Base-by-base conservation (phyloP, 106 monocot genomes). In the Narthecium ossifragum region DNA sequence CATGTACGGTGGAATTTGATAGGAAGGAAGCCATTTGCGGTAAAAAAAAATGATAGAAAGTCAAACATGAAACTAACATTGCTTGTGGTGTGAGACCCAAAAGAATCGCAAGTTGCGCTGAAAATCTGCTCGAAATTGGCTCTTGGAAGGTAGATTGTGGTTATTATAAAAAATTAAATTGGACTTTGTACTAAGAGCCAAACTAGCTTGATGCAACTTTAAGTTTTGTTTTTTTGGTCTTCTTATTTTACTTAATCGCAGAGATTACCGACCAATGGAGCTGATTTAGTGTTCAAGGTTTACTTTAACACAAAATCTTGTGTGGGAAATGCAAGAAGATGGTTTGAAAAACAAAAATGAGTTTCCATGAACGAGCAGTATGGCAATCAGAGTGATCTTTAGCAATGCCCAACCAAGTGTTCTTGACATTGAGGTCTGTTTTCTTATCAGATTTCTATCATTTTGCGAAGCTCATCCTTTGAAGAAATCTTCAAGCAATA, bases 21-120 rank as follows among this genome's bases (percentile, higher is more conserved):
- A n/a, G n/a, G n/a, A n/a, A n/a, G n/a, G n/a, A n/a, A n/a, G n/a
- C n/a, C n/a, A n/a, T n/a, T n/a, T 11, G 5, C 57, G 61, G 61
- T 36, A 81, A 66, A 56, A 89, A 69, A 62, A 85, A 75, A 66
- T 83, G 84, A 17, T 28, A 52, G 0, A 90, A 90, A 65, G 61
- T 69, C 24, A 50, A 55, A 14, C 72, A 70, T 55, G 51, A 47
- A 38, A 69, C 74, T 23, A 68, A 53, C 32, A 30, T 13, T 43
- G n/a, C n/a, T n/a, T n/a, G n/a, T n/a, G 36, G 7, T 11, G 69
- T 51, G 25, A 58, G 60, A 50, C 20, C 60, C 4, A 69, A 69
- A n/a, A n/a, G n/a, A n/a, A n/a, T n/a, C 51, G 48, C 69, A 21
- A 69, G 60, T 11, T 69, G 59, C 20, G 50, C 57, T 17, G 59